phyloP scores from a whole-genome alignment of 768 basidiomycete species.

The Podaxis mareebaensis region DNA sequence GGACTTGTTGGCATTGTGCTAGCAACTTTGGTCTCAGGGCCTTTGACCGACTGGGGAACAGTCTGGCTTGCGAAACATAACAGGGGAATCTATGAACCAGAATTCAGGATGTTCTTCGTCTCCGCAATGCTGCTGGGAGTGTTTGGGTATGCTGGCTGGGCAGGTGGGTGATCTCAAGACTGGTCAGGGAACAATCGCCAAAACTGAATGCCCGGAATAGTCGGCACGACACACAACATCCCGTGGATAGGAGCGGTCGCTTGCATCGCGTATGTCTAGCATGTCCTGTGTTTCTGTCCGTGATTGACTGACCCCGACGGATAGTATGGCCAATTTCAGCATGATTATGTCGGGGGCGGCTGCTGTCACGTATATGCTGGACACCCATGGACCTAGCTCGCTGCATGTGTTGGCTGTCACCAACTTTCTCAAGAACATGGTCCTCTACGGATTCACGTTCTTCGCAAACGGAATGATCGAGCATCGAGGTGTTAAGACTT shows the following conservation, averaged over 20 bases:
- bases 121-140: slow-evolving; percentile 42
- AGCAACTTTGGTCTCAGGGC: slow-evolving; percentile 36
- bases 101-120: slow-evolving; percentile 44
- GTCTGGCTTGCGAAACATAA: slow-evolving; percentile 45
- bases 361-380: slow-evolving; percentile 45
- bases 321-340: slow-evolving; percentile 44
- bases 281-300: neutral
- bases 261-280: slow-evolving; percentile 30
- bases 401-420: slow-evolving; percentile 41
- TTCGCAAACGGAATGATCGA: slow-evolving; percentile 44
- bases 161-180: slow-evolving; percentile 23
- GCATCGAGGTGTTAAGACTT: slow-evolving; percentile 36
- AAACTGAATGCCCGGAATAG: slow-evolving; percentile 19
- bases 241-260: slow-evolving; percentile 47
- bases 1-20: slow-evolving; percentile 43
- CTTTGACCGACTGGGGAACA: slow-evolving; percentile 42
- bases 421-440: slow-evolving; percentile 46
- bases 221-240: slow-evolving; percentile 39
- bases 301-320: neutral
- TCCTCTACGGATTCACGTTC: slow-evolving; percentile 45
- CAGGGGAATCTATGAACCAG: slow-evolving; percentile 47
- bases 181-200: neutral
- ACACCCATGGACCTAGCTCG: slow-evolving; percentile 42
- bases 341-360: slow-evolving; percentile 43
- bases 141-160: slow-evolving; percentile 49